These are phyloP conservation scores for Tolypocladium ophioglossoides DNA, from an alignment of 2,329 filamentous ascomycete genomes.

Conservation along the genomic window DNA sequence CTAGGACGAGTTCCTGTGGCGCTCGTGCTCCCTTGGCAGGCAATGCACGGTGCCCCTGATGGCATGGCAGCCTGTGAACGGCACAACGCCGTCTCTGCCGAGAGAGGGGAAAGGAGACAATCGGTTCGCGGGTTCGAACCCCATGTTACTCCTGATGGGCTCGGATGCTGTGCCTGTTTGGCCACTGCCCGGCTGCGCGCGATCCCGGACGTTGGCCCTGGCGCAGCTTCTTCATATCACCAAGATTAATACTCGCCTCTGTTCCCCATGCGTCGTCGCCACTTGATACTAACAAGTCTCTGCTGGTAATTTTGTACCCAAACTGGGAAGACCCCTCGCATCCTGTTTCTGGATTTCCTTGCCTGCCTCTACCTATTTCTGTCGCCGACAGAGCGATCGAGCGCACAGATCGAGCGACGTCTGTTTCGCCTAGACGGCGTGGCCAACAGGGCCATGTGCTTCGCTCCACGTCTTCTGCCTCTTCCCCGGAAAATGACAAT, in stretches of 20 bases:
- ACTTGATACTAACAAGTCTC: background rate
- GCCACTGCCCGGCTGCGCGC: background rate
- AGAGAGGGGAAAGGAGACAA: no score
- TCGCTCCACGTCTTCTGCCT: background rate
- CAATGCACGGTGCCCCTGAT: background rate
- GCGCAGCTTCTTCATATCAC: background rate
- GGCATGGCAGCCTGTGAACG: background rate
- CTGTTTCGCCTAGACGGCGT: background rate
- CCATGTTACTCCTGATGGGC: background rate
- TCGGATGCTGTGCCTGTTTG: background rate
- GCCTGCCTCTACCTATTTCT: background rate
- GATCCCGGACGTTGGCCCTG: background rate
- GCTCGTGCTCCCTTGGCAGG: background rate
- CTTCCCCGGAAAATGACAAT: background rate
- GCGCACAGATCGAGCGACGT: background rate
- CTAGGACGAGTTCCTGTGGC: background rate
- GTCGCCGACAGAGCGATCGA: background rate
- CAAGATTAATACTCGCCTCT: background rate
- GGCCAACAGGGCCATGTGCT: background rate
- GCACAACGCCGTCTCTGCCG: background rate
- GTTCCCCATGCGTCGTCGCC: background rate
- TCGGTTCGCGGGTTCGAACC: background rate
- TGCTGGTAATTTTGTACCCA: background rate
- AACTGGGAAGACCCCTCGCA: background rate
- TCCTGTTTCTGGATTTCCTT: background rate